phyloP scores from a whole-genome alignment of 1,139 yeast species.

The Blastobotrys illinoisensis region DNA sequence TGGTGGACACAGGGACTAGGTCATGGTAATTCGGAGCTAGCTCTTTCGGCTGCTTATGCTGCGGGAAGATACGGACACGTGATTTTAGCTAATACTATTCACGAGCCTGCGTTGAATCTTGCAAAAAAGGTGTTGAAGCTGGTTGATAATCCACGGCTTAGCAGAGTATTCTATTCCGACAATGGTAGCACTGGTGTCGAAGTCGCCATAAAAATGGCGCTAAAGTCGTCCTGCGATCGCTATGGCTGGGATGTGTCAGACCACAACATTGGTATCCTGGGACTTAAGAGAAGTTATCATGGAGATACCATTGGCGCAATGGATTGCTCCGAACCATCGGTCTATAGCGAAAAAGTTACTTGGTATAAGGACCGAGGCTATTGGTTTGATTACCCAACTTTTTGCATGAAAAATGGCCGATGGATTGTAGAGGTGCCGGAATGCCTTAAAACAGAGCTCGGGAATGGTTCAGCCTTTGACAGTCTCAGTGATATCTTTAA shows the following conservation, averaged over 20 bases:
- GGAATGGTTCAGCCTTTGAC: conserved; percentile 8
- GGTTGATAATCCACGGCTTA: conserved; percentile 19
- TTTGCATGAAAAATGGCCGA: conserved; percentile 19
- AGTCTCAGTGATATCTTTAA: conserved; percentile 19
- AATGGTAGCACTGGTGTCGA: conserved; percentile 30
- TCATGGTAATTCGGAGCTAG: conserved; percentile 25
- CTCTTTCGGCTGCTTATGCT: conserved; percentile 27
- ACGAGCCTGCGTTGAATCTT: conserved; percentile 26
- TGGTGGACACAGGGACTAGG: conserved; percentile 33
- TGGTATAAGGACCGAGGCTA: conserved; percentile 27
- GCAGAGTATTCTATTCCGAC: conserved; percentile 27
- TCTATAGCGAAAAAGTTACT: conserved; percentile 25
- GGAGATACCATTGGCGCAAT: conserved; percentile 30
- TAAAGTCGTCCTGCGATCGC: conserved; percentile 23
- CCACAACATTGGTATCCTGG: conserved; percentile 21
- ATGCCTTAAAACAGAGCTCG: conserved; percentile 10
- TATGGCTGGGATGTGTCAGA: conserved; percentile 18
- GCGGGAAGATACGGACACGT: conserved; percentile 30
- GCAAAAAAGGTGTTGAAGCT: conserved; percentile 21
- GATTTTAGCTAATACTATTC: conserved; percentile 25
- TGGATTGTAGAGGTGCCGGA: conserved; percentile 24
- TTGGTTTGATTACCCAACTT: conserved; percentile 28
- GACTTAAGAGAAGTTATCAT: conserved; percentile 27
- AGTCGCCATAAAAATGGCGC: conserved; percentile 29
- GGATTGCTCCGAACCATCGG: conserved; percentile 29